A percentile compares a stretch with the other conserved stretches of the same genome.
Conservation (phyloP, 2,329 filamentous ascomycete genomes). For the Didymella arachidicola region DNA sequence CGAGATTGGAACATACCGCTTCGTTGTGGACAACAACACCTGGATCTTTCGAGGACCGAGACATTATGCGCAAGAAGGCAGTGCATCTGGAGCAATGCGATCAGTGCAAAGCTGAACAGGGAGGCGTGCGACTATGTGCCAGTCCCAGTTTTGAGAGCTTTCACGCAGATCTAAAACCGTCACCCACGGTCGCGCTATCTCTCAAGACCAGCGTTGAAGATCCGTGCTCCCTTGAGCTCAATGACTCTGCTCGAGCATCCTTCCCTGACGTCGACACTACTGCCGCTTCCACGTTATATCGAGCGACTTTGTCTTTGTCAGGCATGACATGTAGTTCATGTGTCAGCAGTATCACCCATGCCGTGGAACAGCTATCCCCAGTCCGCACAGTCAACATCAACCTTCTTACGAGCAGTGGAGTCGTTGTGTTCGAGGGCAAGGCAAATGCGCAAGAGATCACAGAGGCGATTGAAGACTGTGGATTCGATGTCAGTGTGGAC, state of each 20-base stretch:
- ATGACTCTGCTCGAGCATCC: slow-evolving; percentile 16
- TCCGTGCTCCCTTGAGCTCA: slow-evolving; percentile 16
- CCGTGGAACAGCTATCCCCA: slow-evolving; percentile 57
- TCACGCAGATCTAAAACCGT: slow-evolving; percentile 25
- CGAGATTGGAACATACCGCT: slow-evolving; percentile 48
- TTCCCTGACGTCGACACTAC: slow-evolving; percentile 32
- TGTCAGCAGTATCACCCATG: slow-evolving; percentile 59
- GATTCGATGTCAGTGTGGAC: slow-evolving; percentile 53
- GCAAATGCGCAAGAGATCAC: slow-evolving; percentile 55
- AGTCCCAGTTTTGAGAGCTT: slow-evolving; percentile 18
- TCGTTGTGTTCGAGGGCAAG: slow-evolving; percentile 58
- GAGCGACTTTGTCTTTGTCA: slow-evolving; percentile 58
- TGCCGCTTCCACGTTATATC: slow-evolving; percentile 21
- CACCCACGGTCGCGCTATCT: slow-evolving; percentile 21
- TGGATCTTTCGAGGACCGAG: slow-evolving; percentile 16
- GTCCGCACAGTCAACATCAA: slow-evolving; percentile 60
- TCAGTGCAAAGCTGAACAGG: slow-evolving; percentile 44
- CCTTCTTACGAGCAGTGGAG: slow-evolving; percentile 60
- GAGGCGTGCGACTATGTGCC: slow-evolving; percentile 29
- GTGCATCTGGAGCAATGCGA: slow-evolving; percentile 47
- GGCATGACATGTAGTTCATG: slow-evolving; percentile 70
- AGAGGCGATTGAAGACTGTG: slow-evolving; percentile 60
- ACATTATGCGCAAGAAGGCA: slow-evolving; percentile 42
- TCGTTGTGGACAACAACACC: slow-evolving; percentile 35
- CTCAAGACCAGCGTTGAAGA: slow-evolving; percentile 27